phyloP scores from a whole-genome alignment of 2,329 filamentous ascomycete species.

The Trichophyton verrucosum region DNA sequence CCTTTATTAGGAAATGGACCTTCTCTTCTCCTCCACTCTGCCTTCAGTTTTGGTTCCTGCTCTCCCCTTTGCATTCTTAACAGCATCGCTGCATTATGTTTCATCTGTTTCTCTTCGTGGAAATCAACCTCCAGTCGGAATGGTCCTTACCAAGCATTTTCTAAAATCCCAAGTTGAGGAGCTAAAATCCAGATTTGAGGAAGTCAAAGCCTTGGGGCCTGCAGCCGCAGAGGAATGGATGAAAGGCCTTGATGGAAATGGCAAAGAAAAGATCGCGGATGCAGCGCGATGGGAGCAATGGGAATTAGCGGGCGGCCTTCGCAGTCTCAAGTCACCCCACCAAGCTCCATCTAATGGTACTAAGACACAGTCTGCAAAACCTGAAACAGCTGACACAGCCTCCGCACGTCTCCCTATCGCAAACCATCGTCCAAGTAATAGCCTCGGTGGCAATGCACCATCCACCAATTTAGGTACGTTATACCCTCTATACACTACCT shows the following conservation, averaged over 20 bases:
- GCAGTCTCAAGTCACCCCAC: constrained; percentile 3
- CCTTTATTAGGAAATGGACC: constrained; percentile 52
- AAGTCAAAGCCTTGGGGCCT: constrained; percentile 53
- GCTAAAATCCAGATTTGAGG: constrained; percentile 50
- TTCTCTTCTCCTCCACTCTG: constrained; percentile 50
- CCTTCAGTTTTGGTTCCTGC: constrained; percentile 53
- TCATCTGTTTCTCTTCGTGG: constrained; percentile 42
- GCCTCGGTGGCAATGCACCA: background rate
- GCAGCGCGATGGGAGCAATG: constrained; percentile 64
- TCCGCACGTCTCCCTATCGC: background rate
- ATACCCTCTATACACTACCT: background rate
- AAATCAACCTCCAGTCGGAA: constrained; percentile 33
- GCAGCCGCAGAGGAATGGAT: constrained; percentile 64
- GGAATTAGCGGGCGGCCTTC: constrained; percentile 38
- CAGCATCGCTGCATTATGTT: constrained; percentile 48
- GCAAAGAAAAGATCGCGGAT: constrained; percentile 49
- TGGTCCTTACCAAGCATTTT: constrained; percentile 54
- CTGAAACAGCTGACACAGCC: background rate
- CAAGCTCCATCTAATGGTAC: background rate
- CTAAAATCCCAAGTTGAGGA: constrained; percentile 50
- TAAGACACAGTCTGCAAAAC: background rate
- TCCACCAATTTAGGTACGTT: background rate
- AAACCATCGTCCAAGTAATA: background rate
- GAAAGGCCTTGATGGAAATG: constrained; percentile 56
- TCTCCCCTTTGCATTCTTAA: constrained; percentile 57